Evolutionary conservation across 2,329 filamentous ascomycete genomes (phyloP).

Genomic region (Triangularia verruculosa): DNA sequence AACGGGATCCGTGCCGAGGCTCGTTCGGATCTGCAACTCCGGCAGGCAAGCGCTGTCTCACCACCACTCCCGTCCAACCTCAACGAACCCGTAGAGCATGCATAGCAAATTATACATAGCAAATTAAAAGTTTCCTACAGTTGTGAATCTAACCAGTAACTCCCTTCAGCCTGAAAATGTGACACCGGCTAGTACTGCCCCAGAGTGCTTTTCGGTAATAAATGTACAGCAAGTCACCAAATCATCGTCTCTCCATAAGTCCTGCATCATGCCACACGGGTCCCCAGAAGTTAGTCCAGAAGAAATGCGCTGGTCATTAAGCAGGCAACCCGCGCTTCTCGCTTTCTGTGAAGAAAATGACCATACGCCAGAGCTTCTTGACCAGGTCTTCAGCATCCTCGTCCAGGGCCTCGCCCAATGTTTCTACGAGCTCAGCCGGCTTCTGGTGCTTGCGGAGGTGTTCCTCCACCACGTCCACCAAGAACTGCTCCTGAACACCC

Average conservation of each 20-base stretch:
- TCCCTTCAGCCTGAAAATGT: background rate
- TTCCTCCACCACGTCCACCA: conserved; percentile 89
- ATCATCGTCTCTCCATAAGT: background rate
- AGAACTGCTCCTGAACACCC: conserved; percentile 91
- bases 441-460: conserved; percentile 73
- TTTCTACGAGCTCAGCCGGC: conserved; percentile 78
- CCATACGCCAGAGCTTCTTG: conserved; percentile 97
- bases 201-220: background rate
- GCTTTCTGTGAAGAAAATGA: conserved; percentile 95
- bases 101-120: no score
- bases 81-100: background rate
- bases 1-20: conserved; percentile 16
- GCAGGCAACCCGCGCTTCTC: conserved; percentile 84
- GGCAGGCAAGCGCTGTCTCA: background rate
- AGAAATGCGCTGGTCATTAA: conserved; percentile 40
- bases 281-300: background rate
- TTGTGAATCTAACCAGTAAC: background rate
- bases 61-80: background rate
- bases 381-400: conserved; percentile 93
- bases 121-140: background rate
- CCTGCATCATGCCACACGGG: no score
- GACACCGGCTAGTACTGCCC: background rate
- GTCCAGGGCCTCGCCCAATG: conserved; percentile 84
- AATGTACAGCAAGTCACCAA: background rate
- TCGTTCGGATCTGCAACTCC: conserved; percentile 16